Conservation (phyloP, 352 stramenopile genomes). For the Pythium utonaiense region DNA sequence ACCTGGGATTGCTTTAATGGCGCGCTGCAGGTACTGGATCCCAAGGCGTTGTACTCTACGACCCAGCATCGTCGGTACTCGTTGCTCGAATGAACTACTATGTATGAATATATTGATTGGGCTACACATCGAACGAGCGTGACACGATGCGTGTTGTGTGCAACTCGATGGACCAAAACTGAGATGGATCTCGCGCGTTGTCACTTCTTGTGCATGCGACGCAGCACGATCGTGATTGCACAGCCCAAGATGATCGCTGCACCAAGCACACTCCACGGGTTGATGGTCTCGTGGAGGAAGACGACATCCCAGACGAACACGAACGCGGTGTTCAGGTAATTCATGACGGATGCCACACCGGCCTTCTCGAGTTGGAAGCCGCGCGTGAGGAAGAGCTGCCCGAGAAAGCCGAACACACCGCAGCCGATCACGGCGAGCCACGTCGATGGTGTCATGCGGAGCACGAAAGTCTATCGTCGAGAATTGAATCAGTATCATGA, state of each 20-base stretch:
- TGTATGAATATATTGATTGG: too few species aligned
- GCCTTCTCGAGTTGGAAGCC: slow-evolving; percentile 60
- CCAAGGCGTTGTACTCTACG: too few species aligned
- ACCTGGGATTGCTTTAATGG: too few species aligned
- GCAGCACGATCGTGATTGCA: slow-evolving; percentile 31
- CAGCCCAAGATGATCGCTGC: slow-evolving; percentile 34
- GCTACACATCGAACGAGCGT: too few species aligned
- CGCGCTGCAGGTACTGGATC: too few species aligned
- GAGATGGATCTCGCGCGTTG: too few species aligned
- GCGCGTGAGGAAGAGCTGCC: slow-evolving; percentile 54
- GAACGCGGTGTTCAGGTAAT: slow-evolving; percentile 48
- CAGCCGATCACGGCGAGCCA: slow-evolving; percentile 42
- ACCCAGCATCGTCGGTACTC: too few species aligned
- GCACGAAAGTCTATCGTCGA: slow-evolving; percentile 28
- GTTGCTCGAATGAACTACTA: too few species aligned
- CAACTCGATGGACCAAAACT: too few species aligned
- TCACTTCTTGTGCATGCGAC: slow-evolving; percentile 14
- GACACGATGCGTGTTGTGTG: too few species aligned
- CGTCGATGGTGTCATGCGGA: slow-evolving; percentile 28
- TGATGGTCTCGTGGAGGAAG: slow-evolving; percentile 36
- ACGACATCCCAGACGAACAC: slow-evolving; percentile 48
- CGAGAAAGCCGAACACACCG: slow-evolving; percentile 39
- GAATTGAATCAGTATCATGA: too few species aligned
- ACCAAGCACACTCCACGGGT: slow-evolving; percentile 41
- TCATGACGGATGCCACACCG: slow-evolving; percentile 41